A percentile compares a stretch with the other conserved stretches of the same genome.
Conservation (phyloP, 2,329 filamentous ascomycete genomes). For the Hypoxylon sp. region DNA sequence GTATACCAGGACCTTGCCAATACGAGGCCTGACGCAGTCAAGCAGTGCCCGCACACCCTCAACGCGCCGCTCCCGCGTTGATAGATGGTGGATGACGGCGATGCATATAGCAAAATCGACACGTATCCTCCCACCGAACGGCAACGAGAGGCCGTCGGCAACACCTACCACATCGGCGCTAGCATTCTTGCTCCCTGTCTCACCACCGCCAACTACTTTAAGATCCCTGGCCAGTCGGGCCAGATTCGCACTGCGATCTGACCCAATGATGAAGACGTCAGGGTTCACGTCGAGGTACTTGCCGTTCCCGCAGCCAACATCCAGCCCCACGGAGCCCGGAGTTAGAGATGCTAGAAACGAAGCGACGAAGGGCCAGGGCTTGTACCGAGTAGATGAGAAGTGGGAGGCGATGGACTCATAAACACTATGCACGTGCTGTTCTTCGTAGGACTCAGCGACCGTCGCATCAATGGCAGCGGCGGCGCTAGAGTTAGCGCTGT, state of each 20-base stretch:
- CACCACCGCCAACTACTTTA: conserved; percentile 60
- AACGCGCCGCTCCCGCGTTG: conserved; percentile 79
- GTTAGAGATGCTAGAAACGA: conserved; percentile 77
- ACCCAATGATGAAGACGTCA: conserved; percentile 83
- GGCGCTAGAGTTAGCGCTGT: conserved; percentile 15
- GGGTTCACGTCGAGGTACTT: conserved; percentile 91
- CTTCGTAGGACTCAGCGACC: conserved; percentile 77
- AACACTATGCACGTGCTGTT: conserved; percentile 88
- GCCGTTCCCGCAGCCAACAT: conserved; percentile 96
- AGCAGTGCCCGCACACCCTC: conserved; percentile 81
- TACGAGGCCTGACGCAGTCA: conserved; percentile 67
- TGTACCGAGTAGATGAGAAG: conserved; percentile 84
- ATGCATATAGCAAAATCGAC: conserved; percentile 93
- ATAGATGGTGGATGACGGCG: conserved; percentile 94
- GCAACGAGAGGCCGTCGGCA: conserved; percentile 86
- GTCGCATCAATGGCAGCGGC: conserved; percentile 25
- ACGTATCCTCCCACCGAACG: conserved; percentile 70
- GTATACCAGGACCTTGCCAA: conserved; percentile 82
- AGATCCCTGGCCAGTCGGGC: conserved; percentile 64
- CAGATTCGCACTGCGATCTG: conserved; percentile 80
- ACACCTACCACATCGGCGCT: conserved; percentile 68
- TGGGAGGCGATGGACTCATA: conserved; percentile 90
- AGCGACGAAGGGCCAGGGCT: conserved; percentile 94
- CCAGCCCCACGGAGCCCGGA: conserved; percentile 83
- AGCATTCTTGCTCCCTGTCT: conserved; percentile 60